Evolutionary conservation across 2,329 filamentous ascomycete species (phyloP).

Genomic region (Pseudofabraea citricarpa): DNA sequence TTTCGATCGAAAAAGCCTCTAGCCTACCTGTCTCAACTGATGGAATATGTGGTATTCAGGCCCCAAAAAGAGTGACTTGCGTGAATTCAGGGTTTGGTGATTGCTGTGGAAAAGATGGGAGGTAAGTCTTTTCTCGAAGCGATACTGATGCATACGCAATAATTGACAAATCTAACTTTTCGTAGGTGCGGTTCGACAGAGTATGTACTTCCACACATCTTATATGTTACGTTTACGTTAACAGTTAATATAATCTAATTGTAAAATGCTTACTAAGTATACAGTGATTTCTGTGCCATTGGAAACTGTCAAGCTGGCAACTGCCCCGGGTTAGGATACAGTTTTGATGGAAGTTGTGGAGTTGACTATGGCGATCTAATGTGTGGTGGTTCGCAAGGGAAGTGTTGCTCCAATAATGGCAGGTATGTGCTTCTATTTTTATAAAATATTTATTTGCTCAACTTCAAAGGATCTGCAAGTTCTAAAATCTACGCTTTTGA

Average conservation of each 20-base stretch:
- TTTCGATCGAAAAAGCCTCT: no score
- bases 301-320: background rate
- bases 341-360: background rate
- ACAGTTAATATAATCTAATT: background rate
- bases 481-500: no score
- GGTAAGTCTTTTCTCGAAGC: background rate
- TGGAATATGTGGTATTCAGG: background rate
- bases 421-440: background rate
- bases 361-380: background rate
- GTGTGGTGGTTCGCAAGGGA: background rate
- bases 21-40: no score
- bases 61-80: background rate
- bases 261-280: background rate
- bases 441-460: no score
- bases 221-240: background rate
- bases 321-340: background rate
- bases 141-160: background rate
- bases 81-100: background rate
- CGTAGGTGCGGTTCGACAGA: background rate
- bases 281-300: background rate
- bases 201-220: background rate
- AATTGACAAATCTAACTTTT: background rate
- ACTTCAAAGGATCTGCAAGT: no score
- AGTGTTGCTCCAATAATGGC: background rate
- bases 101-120: background rate